Evolutionary conservation across 139 green algal genomes (phyloP), one percentile per base, ranked within the genome.

Genomic region (Cymbomonas tetramitiformis): DNA sequence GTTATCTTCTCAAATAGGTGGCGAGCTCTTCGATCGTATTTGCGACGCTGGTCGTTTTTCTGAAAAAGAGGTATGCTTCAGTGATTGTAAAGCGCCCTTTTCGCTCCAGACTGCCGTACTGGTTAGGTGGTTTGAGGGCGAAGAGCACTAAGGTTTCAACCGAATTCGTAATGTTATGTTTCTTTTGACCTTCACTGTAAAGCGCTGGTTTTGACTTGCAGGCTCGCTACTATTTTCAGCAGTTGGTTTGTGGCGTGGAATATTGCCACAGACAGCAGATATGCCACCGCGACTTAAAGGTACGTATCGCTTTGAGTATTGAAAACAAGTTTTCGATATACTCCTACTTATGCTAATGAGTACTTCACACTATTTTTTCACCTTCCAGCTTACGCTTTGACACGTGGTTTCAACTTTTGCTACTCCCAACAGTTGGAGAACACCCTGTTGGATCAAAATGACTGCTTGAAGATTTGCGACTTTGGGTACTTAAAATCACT

Each of bases 291-390:
- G 91, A 98, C 63, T 67, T 98, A 30, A 98, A 74, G 56, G 72
- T 98, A 12, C 91, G 97, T 49, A 98, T 97, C 71, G 94, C 91
- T 12, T 70, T 98, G 39, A 71, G 97, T 33, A 86, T 96, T 51
- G 83, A 77, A 51, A 85, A 67, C 57, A 85, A 82, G 0, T 67
- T 79, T 21, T 57, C 97, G 2, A 98, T 97, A 63, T 95, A 96
- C 41, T 96, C 86, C 62, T 90, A 97, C 64, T 97, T 97, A 81
- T 87, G 90, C n/a, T n/a, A n/a, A n/a, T n/a, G 95, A 94, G 15
- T 26, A 21, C 15, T 10, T 10, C 15, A 12, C n/a, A 10, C 46
- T 12, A 12, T 19, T 12, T 12, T 39, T 53, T 10, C 46, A 15
- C 12, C 10, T 21, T 15, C 19, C 46, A 10, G 10, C 18, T 53